Evolutionary conservation across 371 early-diverging fungal genomes (phyloP).

Genomic region (Zopfochytrium polystomum): DNA sequence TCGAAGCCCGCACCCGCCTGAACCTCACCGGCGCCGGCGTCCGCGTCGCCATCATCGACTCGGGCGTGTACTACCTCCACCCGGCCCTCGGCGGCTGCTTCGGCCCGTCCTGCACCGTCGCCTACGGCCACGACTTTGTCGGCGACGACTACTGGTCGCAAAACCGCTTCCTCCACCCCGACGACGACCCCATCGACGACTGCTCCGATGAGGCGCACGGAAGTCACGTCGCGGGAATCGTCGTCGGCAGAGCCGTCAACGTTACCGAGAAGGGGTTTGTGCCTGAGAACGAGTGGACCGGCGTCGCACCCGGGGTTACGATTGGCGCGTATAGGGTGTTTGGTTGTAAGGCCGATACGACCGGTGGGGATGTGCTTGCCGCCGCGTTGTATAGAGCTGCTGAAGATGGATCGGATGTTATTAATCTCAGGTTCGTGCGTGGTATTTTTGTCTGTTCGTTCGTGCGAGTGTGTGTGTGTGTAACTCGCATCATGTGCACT

Average conservation of each 20-base stretch:
- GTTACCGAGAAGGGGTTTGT: conserved; percentile 11
- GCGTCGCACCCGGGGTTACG: conserved; percentile 39
- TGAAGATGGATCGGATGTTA: conserved; percentile 55
- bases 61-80: conserved; percentile 64
- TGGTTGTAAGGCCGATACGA: not conserved
- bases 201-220: conserved; percentile 51
- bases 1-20: conserved; percentile 14
- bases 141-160: conserved; percentile 27
- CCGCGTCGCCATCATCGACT: conserved; percentile 52
- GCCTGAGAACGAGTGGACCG: conserved; percentile 21
- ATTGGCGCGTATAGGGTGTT: conserved; percentile 47
- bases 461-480: too few relatives aligned
- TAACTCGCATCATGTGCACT: too few relatives aligned
- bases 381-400: conserved; percentile 41
- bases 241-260: conserved; percentile 45
- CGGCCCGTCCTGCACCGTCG: conserved; percentile 59
- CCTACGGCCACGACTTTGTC: conserved; percentile 57
- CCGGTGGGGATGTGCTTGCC: not conserved
- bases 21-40: conserved; percentile 37
- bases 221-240: conserved; percentile 60
- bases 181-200: conserved; percentile 53
- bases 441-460: too few relatives aligned
- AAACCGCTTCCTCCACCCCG: conserved; percentile 32
- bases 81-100: conserved; percentile 69
- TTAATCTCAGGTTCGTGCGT: conserved; percentile 65